Evolutionary conservation across 208 protist genomes (phyloP).

Genomic region (Crithidia brevicula): DNA sequence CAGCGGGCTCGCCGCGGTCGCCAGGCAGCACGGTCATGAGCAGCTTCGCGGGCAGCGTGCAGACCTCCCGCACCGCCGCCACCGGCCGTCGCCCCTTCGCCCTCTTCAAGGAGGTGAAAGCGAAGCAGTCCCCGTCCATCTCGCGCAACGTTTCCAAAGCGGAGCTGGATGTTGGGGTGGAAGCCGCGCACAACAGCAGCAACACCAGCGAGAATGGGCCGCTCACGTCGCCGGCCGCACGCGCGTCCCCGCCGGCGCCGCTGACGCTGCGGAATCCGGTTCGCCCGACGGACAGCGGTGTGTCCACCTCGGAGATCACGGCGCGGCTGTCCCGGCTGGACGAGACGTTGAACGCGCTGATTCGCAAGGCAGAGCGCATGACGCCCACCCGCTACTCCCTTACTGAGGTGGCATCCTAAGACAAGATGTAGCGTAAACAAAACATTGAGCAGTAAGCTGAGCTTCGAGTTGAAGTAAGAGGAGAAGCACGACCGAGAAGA

Average conservation of each 20-base stretch:
- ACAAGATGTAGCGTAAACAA: too few species aligned
- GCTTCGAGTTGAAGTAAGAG: too few species aligned
- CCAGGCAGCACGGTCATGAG: slow-evolving; percentile 13
- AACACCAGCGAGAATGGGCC: slow-evolving; percentile 2
- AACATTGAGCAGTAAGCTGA: too few species aligned
- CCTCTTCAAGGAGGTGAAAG: slow-evolving; percentile 45
- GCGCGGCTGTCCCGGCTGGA: slow-evolving; percentile 31
- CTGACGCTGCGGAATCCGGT: slow-evolving; percentile 15
- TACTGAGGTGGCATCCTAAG: slow-evolving; percentile 35
- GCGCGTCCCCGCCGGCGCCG: slow-evolving; percentile 15
- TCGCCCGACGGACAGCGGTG: background rate
- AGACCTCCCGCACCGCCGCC: background rate
- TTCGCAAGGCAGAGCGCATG: slow-evolving; percentile 39
- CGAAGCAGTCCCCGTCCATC: slow-evolving; percentile 31
- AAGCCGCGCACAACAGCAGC: slow-evolving; percentile 3
- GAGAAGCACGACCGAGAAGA: too few species aligned
- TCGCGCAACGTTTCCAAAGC: background rate
- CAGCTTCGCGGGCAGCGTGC: slow-evolving; percentile 21
- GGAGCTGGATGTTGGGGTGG: background rate
- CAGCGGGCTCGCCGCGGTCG: slow-evolving; percentile 26
- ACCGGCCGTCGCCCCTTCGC: slow-evolving; percentile 42
- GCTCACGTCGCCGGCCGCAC: background rate
- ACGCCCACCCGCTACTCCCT: slow-evolving; percentile 5
- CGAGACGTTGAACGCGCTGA: slow-evolving; percentile 32
- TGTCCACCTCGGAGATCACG: slow-evolving; percentile 18